Evolutionary conservation across 2,329 filamentous ascomycete species (phyloP), one percentile per base, ranked within the genome.

Genomic region (Metarhizium album): DNA sequence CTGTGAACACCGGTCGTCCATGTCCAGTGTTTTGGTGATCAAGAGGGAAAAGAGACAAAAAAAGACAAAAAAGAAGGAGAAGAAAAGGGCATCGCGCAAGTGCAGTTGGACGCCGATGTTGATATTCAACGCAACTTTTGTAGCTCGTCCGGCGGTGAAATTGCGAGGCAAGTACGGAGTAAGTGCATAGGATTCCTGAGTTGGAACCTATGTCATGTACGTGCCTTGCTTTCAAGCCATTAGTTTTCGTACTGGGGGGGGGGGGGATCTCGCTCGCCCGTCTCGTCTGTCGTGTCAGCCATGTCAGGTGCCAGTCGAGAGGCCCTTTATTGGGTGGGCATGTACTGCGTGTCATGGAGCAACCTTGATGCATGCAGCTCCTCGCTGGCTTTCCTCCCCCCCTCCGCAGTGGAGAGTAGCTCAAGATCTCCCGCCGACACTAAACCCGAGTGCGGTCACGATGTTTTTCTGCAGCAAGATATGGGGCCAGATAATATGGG

Each of bases 1-100:
- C 52, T 53, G 40, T 45, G 37, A 48, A 47, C 31, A 29, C 52
- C 49, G 52, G 49, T 46, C 51, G 37, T 43, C 47, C 20, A 42
- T 27, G 37, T 24, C 24, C 22, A 33, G 33, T 38, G n/a, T 20
- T 9, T 9, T 16, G 3, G 8, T 40, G 37, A 20, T 20, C n/a
- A n/a, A n/a, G n/a, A n/a, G n/a, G n/a, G n/a, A n/a, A n/a, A n/a
- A n/a, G n/a, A n/a, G n/a, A n/a, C n/a, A n/a, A n/a, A n/a, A n/a
- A n/a, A n/a, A n/a, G n/a, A n/a, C n/a, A n/a, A n/a, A n/a, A n/a
- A n/a, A n/a, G n/a, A n/a, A n/a, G n/a, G n/a, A n/a, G n/a, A n/a
- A n/a, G n/a, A n/a, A n/a, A n/a, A n/a, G n/a, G n/a, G 27, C 27
- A 29, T 6, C 5, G 27, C 11, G 11, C 27, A 29, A 29, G 27